Conservation (phyloP, 805 yeast species). For the Suhomyces xylopsoci region DNA sequence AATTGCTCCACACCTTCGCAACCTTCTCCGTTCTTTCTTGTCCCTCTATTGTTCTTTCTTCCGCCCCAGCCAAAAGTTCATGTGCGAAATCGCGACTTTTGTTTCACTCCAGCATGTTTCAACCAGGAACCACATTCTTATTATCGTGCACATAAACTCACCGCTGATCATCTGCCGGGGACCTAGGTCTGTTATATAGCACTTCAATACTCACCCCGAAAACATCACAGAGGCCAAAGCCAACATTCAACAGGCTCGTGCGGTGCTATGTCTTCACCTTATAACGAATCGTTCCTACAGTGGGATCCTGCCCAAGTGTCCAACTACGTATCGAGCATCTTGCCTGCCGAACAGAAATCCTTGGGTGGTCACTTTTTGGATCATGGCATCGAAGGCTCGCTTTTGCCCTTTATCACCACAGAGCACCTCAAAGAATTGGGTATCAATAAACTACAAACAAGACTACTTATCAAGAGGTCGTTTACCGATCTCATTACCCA, state of each 20-base stretch:
- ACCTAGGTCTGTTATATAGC: not conserved
- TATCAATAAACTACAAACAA: constrained; percentile 46
- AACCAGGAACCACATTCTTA: not conserved
- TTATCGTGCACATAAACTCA: not conserved
- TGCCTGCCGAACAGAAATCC: constrained; percentile 19
- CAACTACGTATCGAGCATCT: constrained; percentile 24
- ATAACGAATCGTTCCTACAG: constrained; percentile 34
- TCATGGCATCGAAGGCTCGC: constrained; percentile 70
- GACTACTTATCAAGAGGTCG: constrained; percentile 59
- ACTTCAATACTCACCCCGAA: not conserved
- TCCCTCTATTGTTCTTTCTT: not conserved
- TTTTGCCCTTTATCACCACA: constrained; percentile 64
- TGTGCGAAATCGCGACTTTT: not conserved
- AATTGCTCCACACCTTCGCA: not conserved
- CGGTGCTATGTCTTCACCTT: constrained; percentile 7
- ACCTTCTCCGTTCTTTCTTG: not conserved
- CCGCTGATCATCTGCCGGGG: not conserved
- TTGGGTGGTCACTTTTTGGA: constrained; percentile 39
- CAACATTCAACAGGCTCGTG: not conserved
- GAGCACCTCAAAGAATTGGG: constrained; percentile 76
- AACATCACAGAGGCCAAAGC: not conserved
- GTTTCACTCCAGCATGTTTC: not conserved
- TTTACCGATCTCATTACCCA: constrained; percentile 51
- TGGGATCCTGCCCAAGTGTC: constrained; percentile 49
- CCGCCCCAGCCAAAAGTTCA: not conserved